phyloP scores from a whole-genome alignment of 805 yeast genomes.

The Lipomyces spencermartinsiae region DNA sequence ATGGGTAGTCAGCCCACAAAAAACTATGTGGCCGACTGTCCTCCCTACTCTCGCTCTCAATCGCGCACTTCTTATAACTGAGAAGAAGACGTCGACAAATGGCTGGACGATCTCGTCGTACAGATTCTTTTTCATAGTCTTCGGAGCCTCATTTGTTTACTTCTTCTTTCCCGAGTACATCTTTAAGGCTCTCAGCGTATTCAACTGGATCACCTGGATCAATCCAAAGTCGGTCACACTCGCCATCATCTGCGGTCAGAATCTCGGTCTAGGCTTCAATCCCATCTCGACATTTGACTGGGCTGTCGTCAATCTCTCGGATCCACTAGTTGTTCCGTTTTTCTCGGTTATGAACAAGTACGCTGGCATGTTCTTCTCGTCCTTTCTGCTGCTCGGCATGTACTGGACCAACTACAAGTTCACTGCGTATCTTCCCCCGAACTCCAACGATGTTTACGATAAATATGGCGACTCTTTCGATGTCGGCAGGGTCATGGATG shows the following conservation, averaged over 20 bases:
- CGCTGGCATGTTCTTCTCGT: constrained; percentile 47
- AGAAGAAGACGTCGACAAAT: constrained; percentile 50
- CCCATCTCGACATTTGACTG: constrained; percentile 72
- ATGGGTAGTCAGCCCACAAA: constrained; percentile 65
- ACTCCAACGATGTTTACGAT: constrained; percentile 58
- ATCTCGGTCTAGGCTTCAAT: constrained; percentile 66
- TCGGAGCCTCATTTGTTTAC: constrained; percentile 54
- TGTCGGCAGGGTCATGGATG: constrained; percentile 55
- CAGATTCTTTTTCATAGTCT: constrained; percentile 54
- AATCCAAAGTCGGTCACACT: constrained; percentile 60
- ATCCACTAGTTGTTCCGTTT: constrained; percentile 62
- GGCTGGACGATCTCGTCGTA: constrained; percentile 67
- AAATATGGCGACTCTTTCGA: constrained; percentile 58
- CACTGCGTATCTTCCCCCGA: constrained; percentile 48
- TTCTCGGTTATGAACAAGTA: constrained; percentile 53
- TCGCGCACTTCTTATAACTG: constrained; percentile 30
- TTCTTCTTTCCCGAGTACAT: constrained; percentile 67
- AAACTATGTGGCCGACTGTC: constrained; percentile 73
- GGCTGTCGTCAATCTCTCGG: constrained; percentile 57
- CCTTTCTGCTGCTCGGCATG: constrained; percentile 48
- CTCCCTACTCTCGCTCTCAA: constrained; percentile 66
- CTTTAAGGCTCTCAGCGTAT: constrained; percentile 56
- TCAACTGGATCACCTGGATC: constrained; percentile 67
- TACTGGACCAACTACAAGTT: constrained; percentile 39
- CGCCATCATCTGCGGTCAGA: constrained; percentile 68